Conservation (phyloP, 805 yeast species). For the Schwanniomyces sp. region DNA sequence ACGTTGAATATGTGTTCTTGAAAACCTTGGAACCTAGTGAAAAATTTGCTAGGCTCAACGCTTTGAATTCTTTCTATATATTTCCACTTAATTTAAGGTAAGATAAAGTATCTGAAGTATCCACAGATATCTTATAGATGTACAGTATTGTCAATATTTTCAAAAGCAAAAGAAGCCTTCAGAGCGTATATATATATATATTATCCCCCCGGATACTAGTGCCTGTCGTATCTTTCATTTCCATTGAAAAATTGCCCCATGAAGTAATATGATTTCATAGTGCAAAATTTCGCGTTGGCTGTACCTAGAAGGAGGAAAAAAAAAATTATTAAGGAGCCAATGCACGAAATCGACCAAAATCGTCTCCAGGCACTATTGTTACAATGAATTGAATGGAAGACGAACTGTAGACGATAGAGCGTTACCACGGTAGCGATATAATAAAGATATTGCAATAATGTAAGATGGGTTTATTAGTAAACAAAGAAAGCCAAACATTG, state of each 20-base stretch:
- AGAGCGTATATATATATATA: background rate
- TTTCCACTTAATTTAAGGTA: background rate
- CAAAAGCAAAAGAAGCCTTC: background rate
- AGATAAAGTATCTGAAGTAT: background rate
- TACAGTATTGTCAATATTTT: background rate
- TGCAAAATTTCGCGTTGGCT: background rate
- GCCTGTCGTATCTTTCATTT: background rate
- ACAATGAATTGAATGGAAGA: background rate
- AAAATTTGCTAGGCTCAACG: background rate
- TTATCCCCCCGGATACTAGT: background rate
- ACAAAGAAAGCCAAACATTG: background rate
- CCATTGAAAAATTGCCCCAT: conserved; percentile 1
- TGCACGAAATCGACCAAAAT: background rate
- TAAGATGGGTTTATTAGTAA: background rate
- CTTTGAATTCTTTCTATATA: background rate
- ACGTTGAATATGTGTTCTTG: background rate
- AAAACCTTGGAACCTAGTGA: background rate
- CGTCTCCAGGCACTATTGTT: background rate
- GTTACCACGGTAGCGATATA: background rate
- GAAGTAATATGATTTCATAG: background rate
- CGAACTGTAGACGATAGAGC: background rate
- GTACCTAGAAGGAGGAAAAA: conserved; percentile 1
- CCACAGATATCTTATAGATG: background rate
- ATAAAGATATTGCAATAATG: background rate
- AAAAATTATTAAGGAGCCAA: background rate